Conservation (phyloP, 208 protist genomes). For the Trypanosoma mega region DNA sequence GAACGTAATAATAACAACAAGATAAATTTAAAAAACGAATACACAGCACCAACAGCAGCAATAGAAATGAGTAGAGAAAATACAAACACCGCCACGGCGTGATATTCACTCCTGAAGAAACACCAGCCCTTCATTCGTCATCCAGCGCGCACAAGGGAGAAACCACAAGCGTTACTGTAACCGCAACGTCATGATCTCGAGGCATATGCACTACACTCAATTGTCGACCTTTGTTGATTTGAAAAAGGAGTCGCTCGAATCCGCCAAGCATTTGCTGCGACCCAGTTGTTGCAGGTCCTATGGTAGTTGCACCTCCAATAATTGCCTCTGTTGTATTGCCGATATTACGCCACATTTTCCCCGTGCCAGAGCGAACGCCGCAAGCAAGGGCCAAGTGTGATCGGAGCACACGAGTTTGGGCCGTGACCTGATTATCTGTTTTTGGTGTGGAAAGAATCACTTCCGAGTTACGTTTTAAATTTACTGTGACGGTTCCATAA, state of each 20-base stretch:
- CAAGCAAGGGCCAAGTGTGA: constrained; percentile 69
- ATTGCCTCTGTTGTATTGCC: constrained; percentile 5
- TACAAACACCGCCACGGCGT: no score
- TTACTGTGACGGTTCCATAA: constrained; percentile 50
- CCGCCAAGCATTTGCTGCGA: constrained; percentile 32
- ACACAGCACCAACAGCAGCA: no score
- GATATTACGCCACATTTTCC: constrained; percentile 9
- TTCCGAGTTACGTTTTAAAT: constrained; percentile 38
- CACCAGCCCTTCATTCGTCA: constrained; percentile 15
- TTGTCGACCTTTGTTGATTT: constrained; percentile 67
- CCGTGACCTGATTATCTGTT: constrained; percentile 3
- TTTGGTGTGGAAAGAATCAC: constrained; percentile 31
- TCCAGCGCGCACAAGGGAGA: constrained; percentile 42
- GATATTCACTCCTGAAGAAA: background rate
- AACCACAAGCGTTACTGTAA: constrained; percentile 68
- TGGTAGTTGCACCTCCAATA: constrained; percentile 1
- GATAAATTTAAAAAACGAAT: no score
- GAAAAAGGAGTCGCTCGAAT: constrained; percentile 74
- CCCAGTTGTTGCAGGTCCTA: constrained; percentile 3
- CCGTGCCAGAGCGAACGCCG: constrained; percentile 27
- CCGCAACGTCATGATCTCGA: constrained; percentile 57
- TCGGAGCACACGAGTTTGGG: constrained; percentile 55
- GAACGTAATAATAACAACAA: no score
- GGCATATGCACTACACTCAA: constrained; percentile 74
- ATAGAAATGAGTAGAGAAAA: no score